Conservation (phyloP, 148 eudicot species). For the Camellia lanceoleosa region DNA sequence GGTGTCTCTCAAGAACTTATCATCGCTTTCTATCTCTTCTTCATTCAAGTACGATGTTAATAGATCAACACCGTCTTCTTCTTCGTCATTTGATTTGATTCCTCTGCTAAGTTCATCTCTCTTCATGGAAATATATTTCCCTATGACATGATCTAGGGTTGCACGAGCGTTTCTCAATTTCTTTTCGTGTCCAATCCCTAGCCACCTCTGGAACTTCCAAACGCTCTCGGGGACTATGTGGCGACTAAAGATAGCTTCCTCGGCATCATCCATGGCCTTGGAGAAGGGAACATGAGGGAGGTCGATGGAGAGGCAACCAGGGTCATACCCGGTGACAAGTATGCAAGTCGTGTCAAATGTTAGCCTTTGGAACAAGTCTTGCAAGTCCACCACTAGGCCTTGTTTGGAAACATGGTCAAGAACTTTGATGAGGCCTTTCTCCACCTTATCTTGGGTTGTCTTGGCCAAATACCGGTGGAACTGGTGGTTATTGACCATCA, state of each 20-base stretch:
- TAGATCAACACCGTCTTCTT: slow-evolving; percentile 27
- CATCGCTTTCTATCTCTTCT: slow-evolving; percentile 17
- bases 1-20: slow-evolving; percentile 50
- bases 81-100: slow-evolving; percentile 2
- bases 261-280: slow-evolving; percentile 52
- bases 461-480: slow-evolving; percentile 36
- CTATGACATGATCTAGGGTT: slow-evolving; percentile 37
- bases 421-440: slow-evolving; percentile 36
- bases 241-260: slow-evolving; percentile 37
- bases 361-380: slow-evolving; percentile 56
- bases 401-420: slow-evolving; percentile 30
- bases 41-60: slow-evolving; percentile 36
- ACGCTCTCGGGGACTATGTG: slow-evolving; percentile 39
- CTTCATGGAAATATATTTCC: slow-evolving; percentile 26
- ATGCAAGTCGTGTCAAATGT: slow-evolving; percentile 52
- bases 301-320: slow-evolving; percentile 35
- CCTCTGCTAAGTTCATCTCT: slow-evolving; percentile 15
- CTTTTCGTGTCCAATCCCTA: slow-evolving; percentile 43
- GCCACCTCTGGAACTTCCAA: slow-evolving; percentile 59
- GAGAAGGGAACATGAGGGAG: slow-evolving; percentile 37
- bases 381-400: slow-evolving; percentile 41
- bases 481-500: slow-evolving; percentile 25
- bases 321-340: slow-evolving; percentile 47
- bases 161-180: slow-evolving; percentile 35
- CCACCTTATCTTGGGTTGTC: slow-evolving; percentile 31